phyloP scores from a whole-genome alignment of 1,139 yeast genomes.

The Kazachstania sp. region DNA sequence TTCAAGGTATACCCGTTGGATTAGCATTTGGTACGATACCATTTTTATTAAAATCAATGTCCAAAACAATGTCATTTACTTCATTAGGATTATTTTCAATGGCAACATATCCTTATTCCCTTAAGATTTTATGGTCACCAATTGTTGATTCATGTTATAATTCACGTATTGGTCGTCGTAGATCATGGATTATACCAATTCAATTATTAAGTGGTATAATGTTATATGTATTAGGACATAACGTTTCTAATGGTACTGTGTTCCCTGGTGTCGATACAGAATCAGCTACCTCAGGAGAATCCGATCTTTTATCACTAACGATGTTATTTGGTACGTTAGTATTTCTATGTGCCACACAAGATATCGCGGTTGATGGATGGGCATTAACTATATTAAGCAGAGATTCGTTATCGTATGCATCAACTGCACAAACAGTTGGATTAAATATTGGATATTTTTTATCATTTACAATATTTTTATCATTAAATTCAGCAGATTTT shows the following conservation, averaged over 20 bases:
- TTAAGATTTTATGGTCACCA: slow-evolving; percentile 92
- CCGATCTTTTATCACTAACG: slow-evolving; percentile 26
- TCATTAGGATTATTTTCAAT: slow-evolving; percentile 85
- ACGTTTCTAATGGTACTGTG: slow-evolving; percentile 42
- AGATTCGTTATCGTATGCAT: slow-evolving; percentile 80
- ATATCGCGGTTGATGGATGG: slow-evolving; percentile 99
- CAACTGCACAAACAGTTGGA: slow-evolving; percentile 96
- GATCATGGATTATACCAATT: slow-evolving; percentile 92
- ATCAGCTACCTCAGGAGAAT: slow-evolving; percentile 6
- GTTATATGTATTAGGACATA: slow-evolving; percentile 52
- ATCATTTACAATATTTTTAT: slow-evolving; percentile 83
- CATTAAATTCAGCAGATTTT: slow-evolving; percentile 86
- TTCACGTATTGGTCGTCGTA: slow-evolving; percentile 63
- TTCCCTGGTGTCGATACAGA: slow-evolving; percentile 45
- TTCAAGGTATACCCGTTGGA: slow-evolving; percentile 96
- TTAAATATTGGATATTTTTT: slow-evolving; percentile 87
- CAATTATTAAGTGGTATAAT: slow-evolving; percentile 70
- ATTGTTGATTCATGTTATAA: slow-evolving; percentile 81
- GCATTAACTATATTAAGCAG: slow-evolving; percentile 80
- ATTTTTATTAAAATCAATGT: slow-evolving; percentile 63
- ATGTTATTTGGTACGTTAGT: slow-evolving; percentile 65
- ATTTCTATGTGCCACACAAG: slow-evolving; percentile 92
- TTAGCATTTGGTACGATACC: slow-evolving; percentile 95
- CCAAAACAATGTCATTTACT: slow-evolving; percentile 61
- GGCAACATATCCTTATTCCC: slow-evolving; percentile 90